These are phyloP conservation scores for Claviceps maximensis DNA, from an alignment of 2,329 filamentous ascomycete genomes.

Conservation along the genomic window DNA sequence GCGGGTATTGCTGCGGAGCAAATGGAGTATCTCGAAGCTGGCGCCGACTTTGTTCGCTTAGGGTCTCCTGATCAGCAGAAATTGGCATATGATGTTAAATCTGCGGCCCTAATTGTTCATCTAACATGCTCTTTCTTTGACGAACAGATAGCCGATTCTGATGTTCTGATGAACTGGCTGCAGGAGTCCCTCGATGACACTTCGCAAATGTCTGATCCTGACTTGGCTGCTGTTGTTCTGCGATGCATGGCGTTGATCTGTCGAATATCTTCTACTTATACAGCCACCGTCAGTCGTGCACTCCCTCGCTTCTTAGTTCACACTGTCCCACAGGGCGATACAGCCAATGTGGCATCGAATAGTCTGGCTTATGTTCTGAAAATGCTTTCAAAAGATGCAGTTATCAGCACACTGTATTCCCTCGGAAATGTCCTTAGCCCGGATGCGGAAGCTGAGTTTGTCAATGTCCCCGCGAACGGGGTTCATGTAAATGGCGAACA, in stretches of 20 bases:
- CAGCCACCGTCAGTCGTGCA: slow-evolving; percentile 62
- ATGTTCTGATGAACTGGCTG: slow-evolving; percentile 71
- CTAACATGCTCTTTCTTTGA: slow-evolving; percentile 76
- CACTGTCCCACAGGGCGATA: slow-evolving; percentile 54
- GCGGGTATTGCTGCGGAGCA: slow-evolving; percentile 66
- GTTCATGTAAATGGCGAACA: slow-evolving; percentile 26
- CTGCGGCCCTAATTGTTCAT: slow-evolving; percentile 67
- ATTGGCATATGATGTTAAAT: slow-evolving; percentile 75
- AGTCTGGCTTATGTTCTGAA: slow-evolving; percentile 73
- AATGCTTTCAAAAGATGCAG: slow-evolving; percentile 75
- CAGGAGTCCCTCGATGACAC: slow-evolving; percentile 69
- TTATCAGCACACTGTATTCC: slow-evolving; percentile 91
- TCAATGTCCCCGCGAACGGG: slow-evolving; percentile 37
- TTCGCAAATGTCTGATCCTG: slow-evolving; percentile 68
- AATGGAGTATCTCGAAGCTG: slow-evolving; percentile 76
- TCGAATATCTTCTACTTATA: slow-evolving; percentile 57
- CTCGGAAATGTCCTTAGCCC: slow-evolving; percentile 91
- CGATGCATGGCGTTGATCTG: slow-evolving; percentile 74
- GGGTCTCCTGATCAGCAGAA: slow-evolving; percentile 77
- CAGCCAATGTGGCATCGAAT: slow-evolving; percentile 65
- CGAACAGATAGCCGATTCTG: slow-evolving; percentile 66
- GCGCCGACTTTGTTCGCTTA: slow-evolving; percentile 71
- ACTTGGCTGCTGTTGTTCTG: slow-evolving; percentile 64
- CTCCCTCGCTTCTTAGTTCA: slow-evolving; percentile 83
- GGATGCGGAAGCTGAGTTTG: slow-evolving; percentile 39